Base-by-base conservation (phyloP, 805 yeast species). In the Pichia manshurica region DNA sequence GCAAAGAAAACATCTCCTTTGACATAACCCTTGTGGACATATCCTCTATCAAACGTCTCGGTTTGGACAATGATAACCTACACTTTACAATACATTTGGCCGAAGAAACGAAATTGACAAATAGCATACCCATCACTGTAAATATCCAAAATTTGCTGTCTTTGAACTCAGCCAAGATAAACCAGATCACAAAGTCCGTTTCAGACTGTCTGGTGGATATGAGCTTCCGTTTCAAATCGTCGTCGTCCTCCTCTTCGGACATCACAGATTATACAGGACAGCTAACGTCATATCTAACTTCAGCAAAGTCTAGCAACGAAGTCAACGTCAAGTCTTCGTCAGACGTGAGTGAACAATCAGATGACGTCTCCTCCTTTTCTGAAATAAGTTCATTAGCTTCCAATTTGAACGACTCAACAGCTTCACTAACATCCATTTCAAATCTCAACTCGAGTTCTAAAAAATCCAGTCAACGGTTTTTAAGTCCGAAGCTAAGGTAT, bases 31-130 rank as follows among this genome's bases (percentile, higher is more conserved):
- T 48, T 4, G n/a, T 6, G 16, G 46, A 45, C 21, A 21, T 48
- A 8, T 16, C 31, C 13, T 29, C 51, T 2, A 45, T 48, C 3
- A 33, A 45, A 28, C 21, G 47, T 23, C 39, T 48, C 3, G 16
- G 15, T 2, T 31, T 48, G 20, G 17, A 31, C 10, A 48, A 48
- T 37, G 44, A 48, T 15, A 5, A 9, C 16, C 10, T 48, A 6
- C 16, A 35, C 9, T 44, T 48, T n/a, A 21, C 6, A 10, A 31
- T 39, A 15, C 16, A 15, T 15, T 6, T 16, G 20, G 21, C 16
- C 10, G 43, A 40, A 10, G 22, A 40, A 5, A 8, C 19, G 9
- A 42, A 21, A 42, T 9, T 19, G 9, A 5, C 4, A 23, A 13
- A 21, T n/a, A 25, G n/a, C 6, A 17, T 46, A 7, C 22, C 31